These are phyloP conservation scores for Stemphylium lycopersici DNA, from an alignment of 2,329 filamentous ascomycete genomes.

Conservation along the genomic window DNA sequence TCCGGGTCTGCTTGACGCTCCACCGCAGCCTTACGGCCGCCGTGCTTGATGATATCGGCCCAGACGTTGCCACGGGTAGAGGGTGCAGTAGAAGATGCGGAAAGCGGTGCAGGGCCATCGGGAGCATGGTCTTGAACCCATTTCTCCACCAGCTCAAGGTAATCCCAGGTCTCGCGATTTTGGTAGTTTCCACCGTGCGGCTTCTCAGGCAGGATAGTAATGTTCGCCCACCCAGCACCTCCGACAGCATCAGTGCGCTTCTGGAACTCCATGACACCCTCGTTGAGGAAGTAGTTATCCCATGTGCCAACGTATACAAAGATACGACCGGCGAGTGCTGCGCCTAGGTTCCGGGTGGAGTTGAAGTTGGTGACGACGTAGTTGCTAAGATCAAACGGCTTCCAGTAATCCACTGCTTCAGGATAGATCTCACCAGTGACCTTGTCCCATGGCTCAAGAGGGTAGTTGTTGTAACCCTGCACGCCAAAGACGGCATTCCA, in stretches of 20 bases:
- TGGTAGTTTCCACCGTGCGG: conserved; percentile 47
- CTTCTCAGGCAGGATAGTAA: conserved; percentile 41
- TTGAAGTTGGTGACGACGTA: conserved; percentile 46
- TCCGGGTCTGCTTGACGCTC: conserved; percentile 38
- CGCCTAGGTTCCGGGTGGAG: conserved; percentile 40
- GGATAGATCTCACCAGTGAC: conserved; percentile 49
- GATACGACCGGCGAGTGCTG: conserved; percentile 39
- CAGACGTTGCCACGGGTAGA: conserved; percentile 42
- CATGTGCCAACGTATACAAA: conserved; percentile 46
- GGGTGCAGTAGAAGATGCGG: conserved; percentile 20
- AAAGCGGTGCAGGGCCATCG: conserved; percentile 36
- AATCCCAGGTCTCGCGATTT: conserved; percentile 39
- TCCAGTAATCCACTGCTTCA: conserved; percentile 47
- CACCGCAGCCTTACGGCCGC: conserved; percentile 44
- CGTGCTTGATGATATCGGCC: conserved; percentile 41
- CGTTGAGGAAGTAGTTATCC: conserved; percentile 48
- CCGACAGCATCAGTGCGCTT: conserved; percentile 40
- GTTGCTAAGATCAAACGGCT: conserved; percentile 44
- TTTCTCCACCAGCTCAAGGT: conserved; percentile 39
- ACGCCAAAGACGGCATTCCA: conserved; percentile 49
- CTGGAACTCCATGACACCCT: conserved; percentile 46
- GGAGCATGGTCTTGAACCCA: conserved; percentile 45
- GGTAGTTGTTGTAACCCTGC: conserved; percentile 48
- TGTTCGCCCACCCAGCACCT: conserved; percentile 46
- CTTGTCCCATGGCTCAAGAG: conserved; percentile 50